These are phyloP conservation scores for Penicillium dipodomyicola DNA, from an alignment of 495 filamentous ascomycete genomes.

Conservation along the genomic window DNA sequence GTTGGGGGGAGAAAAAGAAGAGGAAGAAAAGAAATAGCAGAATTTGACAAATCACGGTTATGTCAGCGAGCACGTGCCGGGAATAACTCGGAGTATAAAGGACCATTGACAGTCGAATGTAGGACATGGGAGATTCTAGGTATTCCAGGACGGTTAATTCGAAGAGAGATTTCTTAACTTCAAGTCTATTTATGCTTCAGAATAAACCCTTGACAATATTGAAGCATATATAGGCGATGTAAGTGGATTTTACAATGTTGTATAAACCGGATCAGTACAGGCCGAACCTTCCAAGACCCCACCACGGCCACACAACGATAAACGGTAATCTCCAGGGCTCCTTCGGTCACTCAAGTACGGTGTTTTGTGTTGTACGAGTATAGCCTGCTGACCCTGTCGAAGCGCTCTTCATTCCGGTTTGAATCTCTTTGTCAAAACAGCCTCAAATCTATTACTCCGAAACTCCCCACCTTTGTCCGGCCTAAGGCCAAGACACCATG, in stretches of 20 bases:
- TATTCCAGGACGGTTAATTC: neutral
- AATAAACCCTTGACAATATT: neutral
- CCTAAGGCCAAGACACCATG: constrained; percentile 25
- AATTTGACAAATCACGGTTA: constrained; percentile 20
- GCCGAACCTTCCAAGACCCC: constrained; percentile 1
- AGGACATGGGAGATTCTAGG: neutral
- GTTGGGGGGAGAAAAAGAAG: constrained; percentile 10
- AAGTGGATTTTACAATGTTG: neutral
- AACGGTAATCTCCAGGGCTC: neutral
- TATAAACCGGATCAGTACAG: neutral
- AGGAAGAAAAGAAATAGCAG: constrained; percentile 17
- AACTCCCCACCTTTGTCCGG: neutral
- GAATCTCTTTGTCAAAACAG: neutral
- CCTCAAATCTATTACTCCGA: neutral
- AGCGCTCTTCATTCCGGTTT: neutral
- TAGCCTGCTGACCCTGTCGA: neutral
- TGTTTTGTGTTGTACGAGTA: neutral
- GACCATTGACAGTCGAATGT: neutral
- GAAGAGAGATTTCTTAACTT: neutral
- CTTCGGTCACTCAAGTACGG: neutral
- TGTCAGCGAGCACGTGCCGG: constrained; percentile 28
- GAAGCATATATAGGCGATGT: neutral
- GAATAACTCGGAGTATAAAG: constrained; percentile 9
- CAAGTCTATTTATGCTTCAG: neutral
- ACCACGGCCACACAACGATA: constrained; percentile 4